Evolutionary conservation across 176 grass and related monocot species (phyloP).

Genomic region (Saccharum spontaneum): DNA sequence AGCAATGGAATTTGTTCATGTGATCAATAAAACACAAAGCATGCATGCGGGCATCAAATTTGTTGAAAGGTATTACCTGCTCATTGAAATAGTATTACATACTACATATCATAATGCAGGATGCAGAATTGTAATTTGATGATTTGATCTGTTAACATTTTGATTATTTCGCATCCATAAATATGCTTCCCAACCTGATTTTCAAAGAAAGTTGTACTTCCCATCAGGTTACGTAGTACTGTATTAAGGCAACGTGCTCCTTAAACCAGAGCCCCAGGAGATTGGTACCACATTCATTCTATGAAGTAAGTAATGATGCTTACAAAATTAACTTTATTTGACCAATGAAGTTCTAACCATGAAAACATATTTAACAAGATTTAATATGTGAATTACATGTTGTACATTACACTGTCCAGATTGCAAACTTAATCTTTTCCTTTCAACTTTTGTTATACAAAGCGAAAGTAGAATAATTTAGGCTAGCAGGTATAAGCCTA

Average conservation of each 20-base stretch:
- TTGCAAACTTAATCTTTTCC: background rate
- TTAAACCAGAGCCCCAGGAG: background rate
- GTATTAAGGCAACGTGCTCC: background rate
- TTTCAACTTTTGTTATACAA: slow-evolving; percentile 1
- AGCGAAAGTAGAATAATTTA: background rate
- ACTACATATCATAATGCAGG: background rate
- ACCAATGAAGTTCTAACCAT: background rate
- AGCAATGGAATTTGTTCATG: background rate
- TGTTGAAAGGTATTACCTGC: background rate
- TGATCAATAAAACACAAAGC: background rate
- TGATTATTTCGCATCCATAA: background rate
- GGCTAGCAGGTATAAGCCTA: background rate
- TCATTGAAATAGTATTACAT: background rate
- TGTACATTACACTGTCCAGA: background rate
- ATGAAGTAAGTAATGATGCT: background rate
- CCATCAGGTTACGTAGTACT: background rate
- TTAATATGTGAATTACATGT: background rate
- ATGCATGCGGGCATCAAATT: background rate
- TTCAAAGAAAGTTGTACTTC: background rate
- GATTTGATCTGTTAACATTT: background rate
- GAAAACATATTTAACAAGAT: background rate
- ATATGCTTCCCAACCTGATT: background rate
- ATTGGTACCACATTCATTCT: background rate
- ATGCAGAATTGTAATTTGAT: background rate
- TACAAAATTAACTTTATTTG: background rate